A percentile compares a stretch with the other conserved stretches of the same genome.
Conservation (phyloP, 768 basidiomycete species). For the Daedalea quercina region DNA sequence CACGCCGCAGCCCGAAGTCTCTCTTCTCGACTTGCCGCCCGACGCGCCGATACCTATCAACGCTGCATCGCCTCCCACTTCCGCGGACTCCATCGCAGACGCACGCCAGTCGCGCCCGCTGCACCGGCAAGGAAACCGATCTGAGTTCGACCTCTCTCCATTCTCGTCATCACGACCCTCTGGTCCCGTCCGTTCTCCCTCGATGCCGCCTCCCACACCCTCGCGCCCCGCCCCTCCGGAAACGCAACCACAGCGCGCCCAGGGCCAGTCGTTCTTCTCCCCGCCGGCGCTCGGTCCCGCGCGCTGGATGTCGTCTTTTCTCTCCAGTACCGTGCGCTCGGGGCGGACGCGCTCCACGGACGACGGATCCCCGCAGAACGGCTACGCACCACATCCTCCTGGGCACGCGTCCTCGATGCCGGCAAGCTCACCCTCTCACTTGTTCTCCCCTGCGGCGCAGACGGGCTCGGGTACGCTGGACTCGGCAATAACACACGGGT, state of each 20-base stretch:
- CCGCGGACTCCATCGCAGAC: slow-evolving; percentile 19
- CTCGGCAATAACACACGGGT: slow-evolving; percentile 32
- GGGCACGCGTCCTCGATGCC: slow-evolving; percentile 5
- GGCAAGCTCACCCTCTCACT: background rate
- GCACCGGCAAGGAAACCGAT: slow-evolving; percentile 3
- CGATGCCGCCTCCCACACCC: slow-evolving; percentile 25
- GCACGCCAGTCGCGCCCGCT: slow-evolving; percentile 16
- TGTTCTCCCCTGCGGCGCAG: background rate
- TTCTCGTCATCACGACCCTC: slow-evolving; percentile 3
- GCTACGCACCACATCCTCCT: slow-evolving; percentile 3
- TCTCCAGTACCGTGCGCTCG: slow-evolving; percentile 20
- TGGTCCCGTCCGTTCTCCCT: slow-evolving; percentile 18
- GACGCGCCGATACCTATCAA: background rate
- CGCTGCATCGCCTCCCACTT: background rate
- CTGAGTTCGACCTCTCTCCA: slow-evolving; percentile 22
- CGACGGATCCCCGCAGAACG: slow-evolving; percentile 1
- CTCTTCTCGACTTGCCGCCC: slow-evolving; percentile 9
- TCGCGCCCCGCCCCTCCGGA: slow-evolving; percentile 27
- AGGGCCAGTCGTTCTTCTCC: slow-evolving; percentile 33
- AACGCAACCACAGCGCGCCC: slow-evolving; percentile 22
- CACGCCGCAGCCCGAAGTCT: background rate
- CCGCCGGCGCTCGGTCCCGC: slow-evolving; percentile 39
- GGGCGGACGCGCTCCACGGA: slow-evolving; percentile 1
- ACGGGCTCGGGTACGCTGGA: slow-evolving; percentile 7
- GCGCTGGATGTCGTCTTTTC: slow-evolving; percentile 43